Evolutionary conservation across 2,329 filamentous ascomycete genomes (phyloP).

Genomic region (Exophiala sp.): DNA sequence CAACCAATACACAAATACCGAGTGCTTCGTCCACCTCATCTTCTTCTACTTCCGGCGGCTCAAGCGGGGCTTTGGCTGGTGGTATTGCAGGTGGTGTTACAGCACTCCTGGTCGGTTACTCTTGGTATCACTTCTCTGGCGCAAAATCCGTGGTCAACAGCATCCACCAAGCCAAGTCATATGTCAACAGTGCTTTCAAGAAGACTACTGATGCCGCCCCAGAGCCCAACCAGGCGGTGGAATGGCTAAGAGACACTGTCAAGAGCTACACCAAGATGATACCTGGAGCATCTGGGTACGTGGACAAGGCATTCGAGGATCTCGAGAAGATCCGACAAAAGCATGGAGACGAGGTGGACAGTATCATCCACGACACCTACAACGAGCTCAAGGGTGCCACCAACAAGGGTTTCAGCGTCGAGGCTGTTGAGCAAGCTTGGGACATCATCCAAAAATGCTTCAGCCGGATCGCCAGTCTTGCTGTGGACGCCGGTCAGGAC

Average conservation of each 20-base stretch:
- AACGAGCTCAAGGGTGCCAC: constrained; percentile 61
- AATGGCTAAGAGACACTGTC: constrained; percentile 62
- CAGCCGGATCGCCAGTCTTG: constrained; percentile 58
- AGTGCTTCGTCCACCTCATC: background rate
- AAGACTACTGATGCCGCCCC: constrained; percentile 62
- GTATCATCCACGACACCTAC: constrained; percentile 66
- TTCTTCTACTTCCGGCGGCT: constrained; percentile 1
- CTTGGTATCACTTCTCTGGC: constrained; percentile 55
- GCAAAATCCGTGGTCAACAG: constrained; percentile 47
- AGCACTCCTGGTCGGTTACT: constrained; percentile 48
- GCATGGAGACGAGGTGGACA: constrained; percentile 67
- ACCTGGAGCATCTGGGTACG: constrained; percentile 65
- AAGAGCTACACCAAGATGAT: constrained; percentile 69
- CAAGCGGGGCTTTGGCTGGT: constrained; percentile 42
- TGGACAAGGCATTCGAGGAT: constrained; percentile 68
- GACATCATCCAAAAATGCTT: constrained; percentile 61
- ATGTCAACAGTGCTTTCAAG: constrained; percentile 58
- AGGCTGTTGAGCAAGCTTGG: constrained; percentile 60
- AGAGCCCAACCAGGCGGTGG: constrained; percentile 62
- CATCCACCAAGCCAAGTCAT: constrained; percentile 55
- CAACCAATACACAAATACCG: constrained; percentile 12
- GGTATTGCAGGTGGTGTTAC: constrained; percentile 50
- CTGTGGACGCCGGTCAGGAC: constrained; percentile 60
- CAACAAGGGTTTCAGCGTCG: constrained; percentile 60
- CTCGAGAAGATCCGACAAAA: constrained; percentile 65